phyloP scores from a whole-genome alignment of 2,329 filamentous ascomycete genomes.

The Cryphonectria nitschkei region DNA sequence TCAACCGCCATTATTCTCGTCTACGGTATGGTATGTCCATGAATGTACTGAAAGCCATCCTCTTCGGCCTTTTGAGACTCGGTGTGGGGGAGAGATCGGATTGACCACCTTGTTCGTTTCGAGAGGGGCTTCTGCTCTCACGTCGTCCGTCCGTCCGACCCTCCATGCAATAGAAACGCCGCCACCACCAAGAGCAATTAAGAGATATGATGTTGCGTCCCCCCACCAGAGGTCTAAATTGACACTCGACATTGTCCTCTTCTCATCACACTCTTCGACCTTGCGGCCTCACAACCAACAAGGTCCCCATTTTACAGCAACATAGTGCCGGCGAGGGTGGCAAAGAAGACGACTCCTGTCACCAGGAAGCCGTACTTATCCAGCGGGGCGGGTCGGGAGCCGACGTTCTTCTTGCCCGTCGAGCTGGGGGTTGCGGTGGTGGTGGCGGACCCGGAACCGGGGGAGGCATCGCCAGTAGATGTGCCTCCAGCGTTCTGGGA shows the following conservation, averaged over 20 bases:
- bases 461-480: constrained; percentile 47
- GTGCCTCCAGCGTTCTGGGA: constrained; percentile 57
- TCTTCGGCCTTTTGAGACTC: not conserved
- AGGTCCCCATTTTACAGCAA: constrained; percentile 38
- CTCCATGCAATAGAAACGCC: not conserved
- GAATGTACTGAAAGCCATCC: constrained; percentile 14
- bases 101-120: constrained; percentile 13
- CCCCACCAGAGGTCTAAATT: not conserved
- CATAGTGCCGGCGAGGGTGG: constrained; percentile 45
- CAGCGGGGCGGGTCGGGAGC: constrained; percentile 39
- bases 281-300: not conserved
- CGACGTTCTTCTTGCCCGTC: constrained; percentile 41
- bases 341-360: constrained; percentile 40
- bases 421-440: constrained; percentile 35
- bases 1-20: not conserved
- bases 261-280: not conserved
- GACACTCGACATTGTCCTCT: not conserved
- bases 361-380: constrained; percentile 44
- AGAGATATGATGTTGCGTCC: constrained; percentile 10
- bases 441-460: constrained; percentile 44
- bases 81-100: not conserved
- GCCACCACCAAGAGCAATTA: constrained; percentile 7
- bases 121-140: not conserved
- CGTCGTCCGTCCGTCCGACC: not conserved
- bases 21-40: constrained; percentile 5